A percentile compares a stretch with the other conserved stretches of the same genome.
These are phyloP conservation scores for Simmondsia chinensis DNA, from an alignment of 148 eudicot genomes.

Conservation along the genomic window DNA sequence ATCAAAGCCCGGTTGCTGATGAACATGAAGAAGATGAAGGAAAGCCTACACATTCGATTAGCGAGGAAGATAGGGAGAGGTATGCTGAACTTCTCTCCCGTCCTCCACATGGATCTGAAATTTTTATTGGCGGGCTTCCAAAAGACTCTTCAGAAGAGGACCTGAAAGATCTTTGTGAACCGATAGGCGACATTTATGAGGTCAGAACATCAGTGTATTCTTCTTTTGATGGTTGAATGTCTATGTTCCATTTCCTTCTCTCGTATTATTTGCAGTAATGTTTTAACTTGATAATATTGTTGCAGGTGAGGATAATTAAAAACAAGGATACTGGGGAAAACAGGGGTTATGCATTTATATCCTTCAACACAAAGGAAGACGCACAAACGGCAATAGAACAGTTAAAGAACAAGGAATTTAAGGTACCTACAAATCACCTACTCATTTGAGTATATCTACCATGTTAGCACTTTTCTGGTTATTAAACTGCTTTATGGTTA, in stretches of 20 bases:
- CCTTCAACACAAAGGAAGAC: no score
- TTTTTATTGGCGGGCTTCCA: slow-evolving; percentile 89
- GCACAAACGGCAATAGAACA: no score
- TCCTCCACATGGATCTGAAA: slow-evolving; percentile 90
- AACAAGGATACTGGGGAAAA: no score
- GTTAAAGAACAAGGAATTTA: no score
- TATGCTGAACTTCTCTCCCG: slow-evolving; percentile 68
- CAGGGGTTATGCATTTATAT: no score
- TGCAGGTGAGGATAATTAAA: no score
- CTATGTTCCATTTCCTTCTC: neutral
- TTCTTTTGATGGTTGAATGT: neutral
- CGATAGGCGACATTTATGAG: slow-evolving; percentile 76
- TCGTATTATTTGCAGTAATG: neutral
- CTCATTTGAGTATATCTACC: no score
- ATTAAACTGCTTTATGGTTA: no score
- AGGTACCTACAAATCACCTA: no score
- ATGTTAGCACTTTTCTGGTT: no score
- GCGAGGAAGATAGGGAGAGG: slow-evolving; percentile 39
- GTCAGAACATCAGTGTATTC: slow-evolving; percentile 16
- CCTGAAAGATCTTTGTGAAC: slow-evolving; percentile 79
- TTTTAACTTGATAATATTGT: slow-evolving; percentile 2
- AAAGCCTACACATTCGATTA: slow-evolving; percentile 21
- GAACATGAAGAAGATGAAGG: slow-evolving; percentile 44
- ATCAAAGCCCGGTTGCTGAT: slow-evolving; percentile 22
- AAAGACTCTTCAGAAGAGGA: slow-evolving; percentile 79